Base-by-base conservation (phyloP, 2,329 filamentous ascomycete species). In the Pseudopithomyces chartarum region DNA sequence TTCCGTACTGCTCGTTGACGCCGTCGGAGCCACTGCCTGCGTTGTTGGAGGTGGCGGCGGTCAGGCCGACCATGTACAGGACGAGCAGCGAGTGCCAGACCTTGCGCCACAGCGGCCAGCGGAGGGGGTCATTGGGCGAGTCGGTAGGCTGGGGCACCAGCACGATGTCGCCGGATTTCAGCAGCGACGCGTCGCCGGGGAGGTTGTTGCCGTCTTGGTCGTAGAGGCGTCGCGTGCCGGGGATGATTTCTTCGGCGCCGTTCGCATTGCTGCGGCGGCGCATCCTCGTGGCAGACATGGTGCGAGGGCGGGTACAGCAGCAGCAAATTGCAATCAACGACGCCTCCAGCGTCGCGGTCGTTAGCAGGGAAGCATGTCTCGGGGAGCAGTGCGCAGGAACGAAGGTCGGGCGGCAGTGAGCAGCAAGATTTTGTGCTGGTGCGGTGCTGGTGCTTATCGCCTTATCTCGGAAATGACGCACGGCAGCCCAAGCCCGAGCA, bases 81-180 rank as follows among this genome's bases (percentile, higher is more conserved):
- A 64, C 62, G 34, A 64, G 54, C 32, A 63, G 48, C 33, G 61
- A 63, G 46, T 63, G 61, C 61, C 61, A 62, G 13, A 57, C 58
- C 63, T 84, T 85, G 68, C 77, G 79, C 52, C 65, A 58, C 60
- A 74, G 69, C 10, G 70, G 71, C 82, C 82, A 85, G 64, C 83
- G 83, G 50, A 84, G 69, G 0, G 82, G 82, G 55, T 85, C 82
- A 39, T 79, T 73, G 1, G 77, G 74, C 45, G 82, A 79, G 34
- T 58, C 76, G 51, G 77, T 79, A 0, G 82, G 82, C 65, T 84
- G 81, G 1, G 82, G 82, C 33, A 83, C 82, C 54, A 84, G 73
- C 29, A 82, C 76, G 1, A 78, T 82, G 40, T 66, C 61, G 45
- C 70, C 74, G 19, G 72, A 65, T 33, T 69, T 59, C 15, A 56